Evolutionary conservation across 495 filamentous ascomycete genomes (phyloP).

Genomic region (Penicillium maclennaniae): DNA sequence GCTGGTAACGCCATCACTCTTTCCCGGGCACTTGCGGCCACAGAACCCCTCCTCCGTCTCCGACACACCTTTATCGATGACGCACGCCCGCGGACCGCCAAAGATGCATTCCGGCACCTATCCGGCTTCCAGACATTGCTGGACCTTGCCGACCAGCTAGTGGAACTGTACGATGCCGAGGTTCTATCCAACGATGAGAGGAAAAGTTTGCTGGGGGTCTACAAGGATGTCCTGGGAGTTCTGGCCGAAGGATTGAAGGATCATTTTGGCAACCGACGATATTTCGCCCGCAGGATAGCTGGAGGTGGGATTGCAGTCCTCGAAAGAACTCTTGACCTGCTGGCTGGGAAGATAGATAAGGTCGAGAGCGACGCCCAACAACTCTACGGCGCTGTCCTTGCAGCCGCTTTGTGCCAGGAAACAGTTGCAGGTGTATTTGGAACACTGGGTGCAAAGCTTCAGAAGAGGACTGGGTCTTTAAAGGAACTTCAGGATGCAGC

Average conservation of each 20-base stretch:
- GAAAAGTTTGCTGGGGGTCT: constrained; percentile 60
- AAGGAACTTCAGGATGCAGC: constrained; percentile 29
- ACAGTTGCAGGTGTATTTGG: constrained; percentile 49
- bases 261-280: constrained; percentile 82
- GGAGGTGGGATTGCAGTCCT: constrained; percentile 76
- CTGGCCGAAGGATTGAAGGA: constrained; percentile 72
- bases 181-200: constrained; percentile 53
- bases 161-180: constrained; percentile 63
- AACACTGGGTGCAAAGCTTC: constrained; percentile 29
- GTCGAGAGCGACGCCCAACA: constrained; percentile 63
- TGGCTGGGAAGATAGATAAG: constrained; percentile 49
- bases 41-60: constrained; percentile 42
- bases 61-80: constrained; percentile 57
- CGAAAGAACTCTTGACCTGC: constrained; percentile 60
- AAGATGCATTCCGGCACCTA: constrained; percentile 81
- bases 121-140: constrained; percentile 76
- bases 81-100: constrained; percentile 40
- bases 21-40: constrained; percentile 31
- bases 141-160: constrained; percentile 60
- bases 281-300: constrained; percentile 69
- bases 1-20: constrained; percentile 20
- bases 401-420: constrained; percentile 77
- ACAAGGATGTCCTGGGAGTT: constrained; percentile 66
- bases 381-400: constrained; percentile 79
- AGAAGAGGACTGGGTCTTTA: constrained; percentile 8